Evolutionary conservation across 441 rosid genomes (phyloP).

Genomic region (Erodium moschatum): DNA sequence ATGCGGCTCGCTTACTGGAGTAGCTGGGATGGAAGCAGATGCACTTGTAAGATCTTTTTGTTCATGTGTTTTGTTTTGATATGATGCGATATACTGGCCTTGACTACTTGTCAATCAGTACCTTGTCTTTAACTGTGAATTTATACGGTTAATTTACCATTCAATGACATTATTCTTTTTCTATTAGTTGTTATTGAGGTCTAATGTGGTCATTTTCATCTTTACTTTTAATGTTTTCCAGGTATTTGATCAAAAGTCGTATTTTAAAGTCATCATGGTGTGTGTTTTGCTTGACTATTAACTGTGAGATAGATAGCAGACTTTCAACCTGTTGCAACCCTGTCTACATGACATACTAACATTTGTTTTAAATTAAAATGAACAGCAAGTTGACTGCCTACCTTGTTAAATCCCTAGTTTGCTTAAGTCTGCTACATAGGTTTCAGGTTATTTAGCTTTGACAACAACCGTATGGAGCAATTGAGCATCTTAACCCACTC

Average conservation of each 20-base stretch:
- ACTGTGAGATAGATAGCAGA: neutral
- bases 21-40: slow-evolving; percentile 97
- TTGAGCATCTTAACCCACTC: too few relatives aligned
- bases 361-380: neutral
- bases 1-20: slow-evolving; percentile 88
- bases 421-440: too few relatives aligned
- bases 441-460: too few relatives aligned
- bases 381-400: neutral
- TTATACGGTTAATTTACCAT: neutral
- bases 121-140: neutral
- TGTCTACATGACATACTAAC: neutral
- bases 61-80: slow-evolving; percentile 14
- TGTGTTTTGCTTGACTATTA: neutral
- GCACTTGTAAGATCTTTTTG: slow-evolving; percentile 64
- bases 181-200: neutral
- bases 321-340: neutral
- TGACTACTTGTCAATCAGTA: neutral
- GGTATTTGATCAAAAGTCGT: neutral
- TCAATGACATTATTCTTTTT: neutral
- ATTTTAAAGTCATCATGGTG: neutral
- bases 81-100: neutral
- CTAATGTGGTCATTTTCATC: neutral
- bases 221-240: neutral
- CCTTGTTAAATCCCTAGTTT: neutral
- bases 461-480: too few relatives aligned